phyloP scores from a whole-genome alignment of 169 alveolate genomes.

The Sarcocystis neurona region DNA sequence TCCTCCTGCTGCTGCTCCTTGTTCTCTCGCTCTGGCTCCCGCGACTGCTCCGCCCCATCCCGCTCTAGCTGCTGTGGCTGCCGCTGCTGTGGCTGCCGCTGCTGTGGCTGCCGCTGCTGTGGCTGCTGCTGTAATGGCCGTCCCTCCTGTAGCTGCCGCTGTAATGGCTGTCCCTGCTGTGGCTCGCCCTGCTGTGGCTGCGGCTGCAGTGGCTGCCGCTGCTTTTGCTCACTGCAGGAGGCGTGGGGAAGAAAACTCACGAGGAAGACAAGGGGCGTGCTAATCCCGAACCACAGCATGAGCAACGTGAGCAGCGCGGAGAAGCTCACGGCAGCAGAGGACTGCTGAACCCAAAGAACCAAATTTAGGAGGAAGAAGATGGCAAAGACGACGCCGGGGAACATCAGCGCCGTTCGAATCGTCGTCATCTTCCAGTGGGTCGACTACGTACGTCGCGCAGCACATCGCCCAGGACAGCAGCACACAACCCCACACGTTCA shows the following conservation, averaged over 20 bases:
- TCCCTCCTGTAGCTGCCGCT: conserved; percentile 11
- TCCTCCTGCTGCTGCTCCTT: background rate
- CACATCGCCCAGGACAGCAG: background rate
- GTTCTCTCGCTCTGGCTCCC: background rate
- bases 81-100: conserved; percentile 1
- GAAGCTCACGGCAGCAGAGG: conserved; percentile 73
- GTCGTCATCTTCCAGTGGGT: conserved; percentile 57
- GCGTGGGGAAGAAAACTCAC: background rate
- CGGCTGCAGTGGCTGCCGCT: too few species aligned
- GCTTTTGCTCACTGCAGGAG: background rate
- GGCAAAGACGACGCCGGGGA: conserved; percentile 77
- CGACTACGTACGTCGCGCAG: too few species aligned
- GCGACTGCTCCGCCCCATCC: background rate
- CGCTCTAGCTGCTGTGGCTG: background rate
- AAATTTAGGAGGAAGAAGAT: conserved; percentile 77
- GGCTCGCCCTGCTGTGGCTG: background rate
- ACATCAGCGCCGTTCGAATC: conserved; percentile 72
- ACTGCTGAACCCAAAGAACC: conserved; percentile 68
- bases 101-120: conserved; percentile 7
- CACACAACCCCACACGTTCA: background rate
- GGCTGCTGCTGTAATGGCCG: background rate
- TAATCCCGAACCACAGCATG: conserved; percentile 79
- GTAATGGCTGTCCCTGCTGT: background rate
- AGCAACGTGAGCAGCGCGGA: conserved; percentile 72
- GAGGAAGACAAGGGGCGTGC: conserved; percentile 35